Evolutionary conservation across 345 rosid genomes (phyloP).

Genomic region (Eutrema japonicum): DNA sequence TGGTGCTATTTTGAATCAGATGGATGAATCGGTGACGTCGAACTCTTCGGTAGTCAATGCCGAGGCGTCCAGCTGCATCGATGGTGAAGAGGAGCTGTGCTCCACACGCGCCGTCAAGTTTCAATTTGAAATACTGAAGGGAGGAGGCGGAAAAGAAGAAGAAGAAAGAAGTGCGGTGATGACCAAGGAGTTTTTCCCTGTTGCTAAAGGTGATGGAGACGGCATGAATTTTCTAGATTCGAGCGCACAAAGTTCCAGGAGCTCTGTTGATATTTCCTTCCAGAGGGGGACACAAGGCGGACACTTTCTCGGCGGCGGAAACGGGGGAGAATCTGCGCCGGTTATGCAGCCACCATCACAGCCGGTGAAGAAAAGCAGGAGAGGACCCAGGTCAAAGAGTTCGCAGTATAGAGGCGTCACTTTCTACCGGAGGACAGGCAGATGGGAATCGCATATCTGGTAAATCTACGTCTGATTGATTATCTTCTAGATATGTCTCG

Average conservation of each 20-base stretch:
- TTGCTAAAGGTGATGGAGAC: slow-evolving; percentile 34
- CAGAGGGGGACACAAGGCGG: slow-evolving; percentile 47
- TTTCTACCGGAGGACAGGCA: slow-evolving; percentile 89
- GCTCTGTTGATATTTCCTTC: slow-evolving; percentile 57
- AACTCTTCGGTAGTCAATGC: slow-evolving; percentile 86
- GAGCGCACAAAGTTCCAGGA: slow-evolving; percentile 53
- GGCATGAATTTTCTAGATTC: slow-evolving; percentile 30
- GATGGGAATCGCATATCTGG: slow-evolving; percentile 99
- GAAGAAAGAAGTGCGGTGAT: slow-evolving; percentile 44
- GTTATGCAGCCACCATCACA: slow-evolving; percentile 49
- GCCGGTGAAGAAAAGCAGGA: slow-evolving; percentile 86
- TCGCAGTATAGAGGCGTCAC: slow-evolving; percentile 98
- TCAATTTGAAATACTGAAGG: slow-evolving; percentile 71
- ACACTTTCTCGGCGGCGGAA: slow-evolving; percentile 26
- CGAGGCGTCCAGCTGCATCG: slow-evolving; percentile 58
- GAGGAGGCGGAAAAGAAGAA: slow-evolving; percentile 37
- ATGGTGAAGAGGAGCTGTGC: slow-evolving; percentile 62
- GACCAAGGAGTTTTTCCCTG: slow-evolving; percentile 78
- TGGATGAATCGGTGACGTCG: slow-evolving; percentile 86
- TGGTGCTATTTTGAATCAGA: slow-evolving; percentile 41
- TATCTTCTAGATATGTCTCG: neutral
- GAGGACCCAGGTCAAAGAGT: slow-evolving; percentile 96
- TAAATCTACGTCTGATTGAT: slow-evolving; percentile 26
- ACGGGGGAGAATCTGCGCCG: slow-evolving; percentile 35
- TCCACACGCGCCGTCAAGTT: slow-evolving; percentile 63